Evolutionary conservation across 2,329 filamentous ascomycete genomes (phyloP), one percentile per base, ranked within the genome.

Genomic region (Cadophora sp.): DNA sequence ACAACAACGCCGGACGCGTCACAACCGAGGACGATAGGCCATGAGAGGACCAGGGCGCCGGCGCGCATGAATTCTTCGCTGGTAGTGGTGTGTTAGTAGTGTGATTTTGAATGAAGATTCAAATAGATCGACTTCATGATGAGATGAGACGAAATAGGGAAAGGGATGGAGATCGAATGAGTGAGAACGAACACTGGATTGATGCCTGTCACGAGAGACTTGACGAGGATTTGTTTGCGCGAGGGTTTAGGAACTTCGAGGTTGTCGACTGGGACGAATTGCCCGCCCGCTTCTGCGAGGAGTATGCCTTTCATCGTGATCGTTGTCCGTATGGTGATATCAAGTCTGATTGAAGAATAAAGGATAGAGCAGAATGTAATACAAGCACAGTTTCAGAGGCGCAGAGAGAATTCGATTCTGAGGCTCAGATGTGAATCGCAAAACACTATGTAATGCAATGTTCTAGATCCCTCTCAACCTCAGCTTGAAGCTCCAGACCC

Each of bases 1-100:
- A 77, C 62, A 3, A 81, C 79, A 5, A 77, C 61, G 7, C 78
- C 80, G 1, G 74, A 75, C 11, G 75, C 79, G 56, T 81, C 80
- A 55, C 79, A 80, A 16, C 80, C 80, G 0, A 81, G 70, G 16
- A 82, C 75, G 1, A 79, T 79, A 0, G 80, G 80, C 74, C 76
- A 80, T 6, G 73, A 69, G 0, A 62, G 71, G 11, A 81, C 68
- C 3, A 82, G 72, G 0, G 77, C 46, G 11, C 80, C 80, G 0
- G 74, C 75, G 50, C 77, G 77, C 73, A 81, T 80, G 53, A 80
- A 72, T 0, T 69, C 68, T 11, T 82, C 80, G 3, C 74, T 76
- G 46, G 12, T 24, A 40, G 12, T 24, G 3, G 4, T n/a, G 1
- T 55, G 59, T 66, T 11, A 43, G 55, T 40, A 27, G 6, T 55